Percentiles rank a stretch among this genome's conserved stretches.
Conservation (phyloP, 331 rosid species). For the Pyrus hybrid region DNA sequence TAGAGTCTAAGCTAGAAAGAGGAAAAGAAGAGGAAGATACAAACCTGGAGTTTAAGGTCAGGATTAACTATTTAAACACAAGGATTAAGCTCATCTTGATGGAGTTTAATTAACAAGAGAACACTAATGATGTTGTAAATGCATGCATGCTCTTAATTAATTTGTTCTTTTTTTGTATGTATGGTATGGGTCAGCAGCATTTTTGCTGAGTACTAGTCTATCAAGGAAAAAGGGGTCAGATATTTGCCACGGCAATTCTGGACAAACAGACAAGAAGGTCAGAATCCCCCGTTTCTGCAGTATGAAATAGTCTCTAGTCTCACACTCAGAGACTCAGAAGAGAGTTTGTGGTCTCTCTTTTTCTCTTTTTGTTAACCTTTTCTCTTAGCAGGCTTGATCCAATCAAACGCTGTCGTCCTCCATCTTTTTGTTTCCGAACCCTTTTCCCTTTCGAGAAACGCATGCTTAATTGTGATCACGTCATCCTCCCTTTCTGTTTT, state of each 20-base stretch:
- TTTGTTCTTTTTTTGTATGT: background rate
- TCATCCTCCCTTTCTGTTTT: slow-evolving; percentile 34
- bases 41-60: background rate
- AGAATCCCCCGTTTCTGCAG: slow-evolving; percentile 44
- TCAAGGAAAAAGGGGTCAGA: slow-evolving; percentile 26
- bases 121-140: background rate
- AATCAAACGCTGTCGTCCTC: background rate
- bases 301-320: slow-evolving; percentile 5
- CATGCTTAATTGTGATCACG: slow-evolving; percentile 67
- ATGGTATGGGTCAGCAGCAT: background rate
- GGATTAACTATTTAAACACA: background rate
- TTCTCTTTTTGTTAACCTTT: slow-evolving; percentile 6
- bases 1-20: background rate
- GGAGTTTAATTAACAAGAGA: background rate
- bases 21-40: background rate
- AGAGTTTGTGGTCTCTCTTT: background rate
- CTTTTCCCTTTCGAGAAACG: slow-evolving; percentile 64
- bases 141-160: background rate
- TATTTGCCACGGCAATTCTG: slow-evolving; percentile 48
- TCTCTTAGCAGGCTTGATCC: slow-evolving; percentile 25
- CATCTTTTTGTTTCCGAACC: slow-evolving; percentile 24
- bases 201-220: background rate
- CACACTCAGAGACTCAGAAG: slow-evolving; percentile 7
- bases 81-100: background rate
- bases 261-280: slow-evolving; percentile 80